Conservation (phyloP, 73 alveolate genomes). For the Diophrys sp. region DNA sequence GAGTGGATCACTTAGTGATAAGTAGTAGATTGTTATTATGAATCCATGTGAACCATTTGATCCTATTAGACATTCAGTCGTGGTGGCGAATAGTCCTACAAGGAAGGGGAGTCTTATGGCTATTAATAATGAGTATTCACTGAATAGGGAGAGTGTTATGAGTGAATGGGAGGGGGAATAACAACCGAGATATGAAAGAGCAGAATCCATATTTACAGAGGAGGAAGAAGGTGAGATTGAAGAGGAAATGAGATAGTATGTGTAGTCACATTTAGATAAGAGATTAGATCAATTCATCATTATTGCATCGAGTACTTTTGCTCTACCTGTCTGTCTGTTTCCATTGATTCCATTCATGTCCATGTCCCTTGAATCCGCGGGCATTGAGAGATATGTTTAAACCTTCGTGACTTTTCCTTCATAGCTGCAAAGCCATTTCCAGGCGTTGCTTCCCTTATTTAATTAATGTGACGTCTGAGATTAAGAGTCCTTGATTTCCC, state of each 20-base stretch:
- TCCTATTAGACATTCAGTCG: not conserved
- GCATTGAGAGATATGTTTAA: too few species aligned
- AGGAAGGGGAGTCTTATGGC: not conserved
- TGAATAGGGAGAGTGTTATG: too few species aligned
- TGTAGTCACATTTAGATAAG: not conserved
- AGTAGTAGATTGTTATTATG: not conserved
- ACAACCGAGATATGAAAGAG: not conserved
- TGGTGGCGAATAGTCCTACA: not conserved
- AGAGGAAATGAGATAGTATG: not conserved
- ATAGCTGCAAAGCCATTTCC: too few species aligned
- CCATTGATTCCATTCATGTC: too few species aligned
- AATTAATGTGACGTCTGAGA: too few species aligned
- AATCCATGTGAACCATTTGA: not conserved
- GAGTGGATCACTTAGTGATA: not conserved
- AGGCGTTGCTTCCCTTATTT: too few species aligned
- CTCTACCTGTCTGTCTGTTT: too few species aligned
- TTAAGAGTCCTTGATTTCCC: too few species aligned
- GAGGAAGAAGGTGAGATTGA: not conserved
- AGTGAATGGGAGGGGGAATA: not conserved
- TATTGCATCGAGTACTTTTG: too few species aligned
- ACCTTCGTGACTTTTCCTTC: too few species aligned
- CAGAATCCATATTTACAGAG: not conserved
- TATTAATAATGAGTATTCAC: not conserved
- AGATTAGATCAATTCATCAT: too few species aligned
- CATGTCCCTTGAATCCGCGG: too few species aligned